Evolutionary conservation across 805 yeast species (phyloP).

Genomic region (Teunomyces stri): DNA sequence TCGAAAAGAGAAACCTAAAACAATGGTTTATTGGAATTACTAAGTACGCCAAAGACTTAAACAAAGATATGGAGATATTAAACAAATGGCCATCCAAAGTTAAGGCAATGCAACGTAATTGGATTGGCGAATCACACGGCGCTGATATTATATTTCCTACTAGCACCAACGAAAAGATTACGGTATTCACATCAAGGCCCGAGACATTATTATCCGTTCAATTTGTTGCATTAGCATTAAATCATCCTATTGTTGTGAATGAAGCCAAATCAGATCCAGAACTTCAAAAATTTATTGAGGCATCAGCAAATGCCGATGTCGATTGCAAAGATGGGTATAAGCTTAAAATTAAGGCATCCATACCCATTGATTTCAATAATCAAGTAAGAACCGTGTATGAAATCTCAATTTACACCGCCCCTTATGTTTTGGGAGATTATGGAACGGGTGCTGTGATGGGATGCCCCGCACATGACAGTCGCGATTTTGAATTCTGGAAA

Average conservation of each 20-base stretch:
- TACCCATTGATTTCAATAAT: slow-evolving; percentile 55
- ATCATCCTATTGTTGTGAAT: slow-evolving; percentile 58
- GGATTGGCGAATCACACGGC: slow-evolving; percentile 91
- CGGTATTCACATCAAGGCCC: slow-evolving; percentile 82
- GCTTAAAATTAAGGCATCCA: slow-evolving; percentile 43
- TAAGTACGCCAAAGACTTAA: slow-evolving; percentile 66
- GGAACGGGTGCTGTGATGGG: slow-evolving; percentile 98
- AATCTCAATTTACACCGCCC: slow-evolving; percentile 84
- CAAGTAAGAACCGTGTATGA: slow-evolving; percentile 12
- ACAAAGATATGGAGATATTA: slow-evolving; percentile 59
- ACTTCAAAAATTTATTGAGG: slow-evolving; percentile 50
- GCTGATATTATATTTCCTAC: slow-evolving; percentile 59
- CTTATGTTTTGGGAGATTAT: slow-evolving; percentile 79
- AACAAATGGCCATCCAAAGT: slow-evolving; percentile 87
- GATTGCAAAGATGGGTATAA: slow-evolving; percentile 53
- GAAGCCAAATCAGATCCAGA: slow-evolving; percentile 35
- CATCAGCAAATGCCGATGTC: slow-evolving; percentile 38
- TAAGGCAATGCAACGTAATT: slow-evolving; percentile 83
- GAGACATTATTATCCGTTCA: slow-evolving; percentile 86
- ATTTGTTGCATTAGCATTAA: slow-evolving; percentile 72
- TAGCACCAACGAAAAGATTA: slow-evolving; percentile 25
- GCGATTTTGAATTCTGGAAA: slow-evolving; percentile 83
- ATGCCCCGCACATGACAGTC: slow-evolving; percentile 87
- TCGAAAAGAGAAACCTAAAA: slow-evolving; percentile 73
- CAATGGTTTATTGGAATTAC: slow-evolving; percentile 97